These are phyloP conservation scores for Fusarium pininemorale DNA, from an alignment of 2,329 filamentous ascomycete genomes.

Conservation along the genomic window DNA sequence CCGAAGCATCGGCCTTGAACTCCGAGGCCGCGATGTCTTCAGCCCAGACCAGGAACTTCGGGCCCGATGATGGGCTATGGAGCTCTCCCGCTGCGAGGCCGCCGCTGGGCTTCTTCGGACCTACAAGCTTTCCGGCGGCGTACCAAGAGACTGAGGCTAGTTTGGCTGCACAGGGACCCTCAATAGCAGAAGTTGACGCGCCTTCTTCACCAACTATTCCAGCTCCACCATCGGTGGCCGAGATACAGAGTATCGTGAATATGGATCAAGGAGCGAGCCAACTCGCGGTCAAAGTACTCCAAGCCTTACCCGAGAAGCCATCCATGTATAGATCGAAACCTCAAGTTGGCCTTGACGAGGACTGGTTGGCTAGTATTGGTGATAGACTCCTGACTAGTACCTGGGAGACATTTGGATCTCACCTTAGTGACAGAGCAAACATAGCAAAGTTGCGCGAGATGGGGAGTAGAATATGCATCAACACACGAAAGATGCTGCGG, in stretches of 20 bases:
- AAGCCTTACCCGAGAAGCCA: neutral
- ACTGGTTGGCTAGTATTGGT: neutral
- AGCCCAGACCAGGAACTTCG: neutral
- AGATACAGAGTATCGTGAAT: neutral
- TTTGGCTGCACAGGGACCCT: neutral
- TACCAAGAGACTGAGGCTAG: neutral
- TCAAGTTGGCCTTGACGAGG: neutral
- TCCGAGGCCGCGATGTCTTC: neutral
- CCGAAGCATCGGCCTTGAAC: neutral
- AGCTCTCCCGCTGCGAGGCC: neutral
- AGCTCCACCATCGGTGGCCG: neutral
- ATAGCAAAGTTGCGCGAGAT: neutral
- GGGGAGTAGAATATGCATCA: neutral
- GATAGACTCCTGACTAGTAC: neutral
- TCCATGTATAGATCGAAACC: fast-evolving
- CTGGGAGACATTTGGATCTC: neutral
- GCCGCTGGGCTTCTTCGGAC: neutral
- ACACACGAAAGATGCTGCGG: neutral
- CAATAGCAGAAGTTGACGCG: fast-evolving
- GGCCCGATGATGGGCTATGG: neutral
- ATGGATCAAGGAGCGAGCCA: neutral
- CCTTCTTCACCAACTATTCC: neutral
- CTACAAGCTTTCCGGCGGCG: neutral
- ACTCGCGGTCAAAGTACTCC: neutral
- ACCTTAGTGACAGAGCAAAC: neutral